Percentiles rank a stretch among this genome's conserved stretches.
Conservation (phyloP, 2,329 filamentous ascomycete species). For the Botrytis fragariae region DNA sequence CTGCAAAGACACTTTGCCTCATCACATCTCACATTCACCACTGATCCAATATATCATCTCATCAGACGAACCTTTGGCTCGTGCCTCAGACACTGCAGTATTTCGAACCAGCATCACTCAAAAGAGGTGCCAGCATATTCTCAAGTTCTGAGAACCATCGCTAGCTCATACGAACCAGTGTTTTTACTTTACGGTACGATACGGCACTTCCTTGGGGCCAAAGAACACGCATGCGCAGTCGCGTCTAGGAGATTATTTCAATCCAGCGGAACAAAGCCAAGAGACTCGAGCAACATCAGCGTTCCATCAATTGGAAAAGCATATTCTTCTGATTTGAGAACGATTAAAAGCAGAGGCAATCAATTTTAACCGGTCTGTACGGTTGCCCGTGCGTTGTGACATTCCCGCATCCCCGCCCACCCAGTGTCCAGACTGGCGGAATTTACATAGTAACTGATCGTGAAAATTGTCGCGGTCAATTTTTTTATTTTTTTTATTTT, state of each 20-base stretch:
- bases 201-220: neutral
- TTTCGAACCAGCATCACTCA: conserved; percentile 24
- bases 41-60: conserved; percentile 25
- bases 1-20: conserved; percentile 8
- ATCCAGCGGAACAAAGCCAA: neutral
- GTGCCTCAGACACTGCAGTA: conserved; percentile 35
- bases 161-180: neutral
- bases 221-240: conserved; percentile 6
- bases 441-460: conserved; percentile 24
- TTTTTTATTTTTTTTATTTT: conserved; percentile 1
- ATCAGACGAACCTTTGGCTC: conserved; percentile 38
- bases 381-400: conserved; percentile 34
- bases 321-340: conserved; percentile 9
- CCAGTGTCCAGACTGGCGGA: conserved; percentile 35
- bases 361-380: conserved; percentile 31
- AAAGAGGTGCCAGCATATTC: conserved; percentile 2
- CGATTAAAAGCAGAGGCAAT: conserved; percentile 9
- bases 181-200: neutral
- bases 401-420: conserved; percentile 27
- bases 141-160: conserved; percentile 1
- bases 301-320: neutral
- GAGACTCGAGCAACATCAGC: neutral
- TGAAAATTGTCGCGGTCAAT: conserved; percentile 22
- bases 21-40: conserved; percentile 9
- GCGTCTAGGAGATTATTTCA: neutral